Conservation (phyloP, 176 grass and related monocot genomes). For the Calamus simplicifolius region DNA sequence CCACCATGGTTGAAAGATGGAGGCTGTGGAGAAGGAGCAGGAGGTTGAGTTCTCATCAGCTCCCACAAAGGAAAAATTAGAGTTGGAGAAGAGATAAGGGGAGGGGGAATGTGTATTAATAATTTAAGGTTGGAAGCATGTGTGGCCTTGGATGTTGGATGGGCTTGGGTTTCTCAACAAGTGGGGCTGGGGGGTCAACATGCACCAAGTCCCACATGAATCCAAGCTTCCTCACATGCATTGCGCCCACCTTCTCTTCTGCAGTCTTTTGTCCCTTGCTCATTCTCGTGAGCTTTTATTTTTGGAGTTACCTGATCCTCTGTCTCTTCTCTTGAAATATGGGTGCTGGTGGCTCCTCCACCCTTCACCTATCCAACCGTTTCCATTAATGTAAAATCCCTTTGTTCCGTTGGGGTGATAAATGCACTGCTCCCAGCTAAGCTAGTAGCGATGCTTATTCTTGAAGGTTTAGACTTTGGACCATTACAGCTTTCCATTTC, state of each 20-base stretch:
- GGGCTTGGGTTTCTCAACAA: too few relatives aligned
- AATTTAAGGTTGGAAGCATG: background rate
- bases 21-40: constrained; percentile 13
- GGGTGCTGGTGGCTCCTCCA: background rate
- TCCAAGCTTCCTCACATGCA: constrained; percentile 35
- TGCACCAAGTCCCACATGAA: constrained; percentile 24
- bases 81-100: constrained; percentile 9
- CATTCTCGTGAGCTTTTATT: constrained; percentile 10
- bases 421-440: too few relatives aligned
- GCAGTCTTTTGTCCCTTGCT: background rate
- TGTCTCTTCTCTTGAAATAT: background rate
- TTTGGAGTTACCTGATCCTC: background rate
- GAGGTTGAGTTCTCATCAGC: constrained; percentile 14
- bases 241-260: constrained; percentile 12
- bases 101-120: constrained; percentile 1
- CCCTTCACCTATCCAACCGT: constrained; percentile 1
- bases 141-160: background rate
- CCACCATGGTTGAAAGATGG: background rate
- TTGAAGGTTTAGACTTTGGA: too few relatives aligned
- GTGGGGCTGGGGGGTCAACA: constrained; percentile 8
- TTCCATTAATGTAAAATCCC: constrained; percentile 10
- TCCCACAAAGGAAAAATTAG: too few relatives aligned
- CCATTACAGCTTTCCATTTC: too few relatives aligned
- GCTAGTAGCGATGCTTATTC: too few relatives aligned
- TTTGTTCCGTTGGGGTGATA: too few relatives aligned